Percentiles rank a stretch among this genome's conserved stretches.
phyloP scores from a whole-genome alignment of 306 rosid genomes.

The Fragaria vesca region DNA sequence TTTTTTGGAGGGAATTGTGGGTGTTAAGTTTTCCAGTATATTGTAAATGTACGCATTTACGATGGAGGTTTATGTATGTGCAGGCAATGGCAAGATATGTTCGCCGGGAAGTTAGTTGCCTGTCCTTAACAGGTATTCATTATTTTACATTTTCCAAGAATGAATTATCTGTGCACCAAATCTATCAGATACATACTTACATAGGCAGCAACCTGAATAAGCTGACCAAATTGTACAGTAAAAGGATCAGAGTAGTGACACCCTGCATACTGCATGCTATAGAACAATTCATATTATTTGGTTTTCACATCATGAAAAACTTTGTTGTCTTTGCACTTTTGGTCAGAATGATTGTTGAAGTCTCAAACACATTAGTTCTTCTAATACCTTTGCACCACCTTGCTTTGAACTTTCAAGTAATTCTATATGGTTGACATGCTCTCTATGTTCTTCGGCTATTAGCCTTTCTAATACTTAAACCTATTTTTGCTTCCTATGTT shows the following conservation, averaged over 20 bases:
- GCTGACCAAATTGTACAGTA: neutral
- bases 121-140: slow-evolving; percentile 76
- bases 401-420: neutral
- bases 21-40: neutral
- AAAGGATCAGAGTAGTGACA: neutral
- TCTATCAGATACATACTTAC: neutral
- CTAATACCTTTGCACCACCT: neutral
- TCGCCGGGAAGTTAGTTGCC: slow-evolving; percentile 72
- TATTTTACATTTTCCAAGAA: neutral
- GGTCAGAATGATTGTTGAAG: neutral
- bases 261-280: neutral
- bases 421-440: neutral
- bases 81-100: slow-evolving; percentile 92
- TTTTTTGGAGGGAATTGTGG: neutral
- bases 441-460: neutral
- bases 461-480: neutral
- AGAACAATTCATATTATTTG: neutral
- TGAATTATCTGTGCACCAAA: neutral
- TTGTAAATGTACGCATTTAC: neutral
- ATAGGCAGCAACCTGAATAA: neutral
- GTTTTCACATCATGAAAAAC: neutral
- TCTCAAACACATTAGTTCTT: neutral
- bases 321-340: neutral
- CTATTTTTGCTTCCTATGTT: slow-evolving; percentile 4
- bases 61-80: slow-evolving; percentile 24